Percentiles rank a stretch among this genome's conserved stretches.
Evolutionary conservation across 257 asterid genomes (phyloP).

Genomic region (Agastache rugosa): DNA sequence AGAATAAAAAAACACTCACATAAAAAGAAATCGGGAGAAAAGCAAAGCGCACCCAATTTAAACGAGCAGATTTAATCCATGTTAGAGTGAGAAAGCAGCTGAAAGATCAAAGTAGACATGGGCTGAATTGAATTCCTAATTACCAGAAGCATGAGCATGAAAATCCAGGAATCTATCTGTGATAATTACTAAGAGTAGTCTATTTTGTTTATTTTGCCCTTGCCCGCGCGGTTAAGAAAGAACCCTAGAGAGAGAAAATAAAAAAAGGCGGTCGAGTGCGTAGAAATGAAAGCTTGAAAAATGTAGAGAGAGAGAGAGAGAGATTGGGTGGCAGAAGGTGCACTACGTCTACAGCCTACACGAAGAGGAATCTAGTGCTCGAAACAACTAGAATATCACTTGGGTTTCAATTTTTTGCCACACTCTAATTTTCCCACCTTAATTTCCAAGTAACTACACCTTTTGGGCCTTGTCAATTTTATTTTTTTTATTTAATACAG

Average conservation of each 20-base stretch:
- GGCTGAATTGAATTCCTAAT: constrained; percentile 32
- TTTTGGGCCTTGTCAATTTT: not conserved
- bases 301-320: constrained; percentile 32
- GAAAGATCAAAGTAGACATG: constrained; percentile 29
- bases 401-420: constrained; percentile 14
- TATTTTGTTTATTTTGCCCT: not conserved
- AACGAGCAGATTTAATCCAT: constrained; percentile 44
- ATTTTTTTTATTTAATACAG: not conserved
- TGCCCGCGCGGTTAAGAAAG: constrained; percentile 48
- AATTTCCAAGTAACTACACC: constrained; percentile 15
- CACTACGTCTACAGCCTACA: constrained; percentile 27
- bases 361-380: constrained; percentile 38
- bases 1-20: not conserved
- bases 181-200: not conserved
- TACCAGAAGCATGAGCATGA: constrained; percentile 15
- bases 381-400: constrained; percentile 34
- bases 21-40: constrained; percentile 2
- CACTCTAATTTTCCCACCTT: constrained; percentile 10
- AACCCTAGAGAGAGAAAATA: constrained; percentile 47
- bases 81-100: constrained; percentile 43
- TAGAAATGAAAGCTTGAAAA: constrained; percentile 34
- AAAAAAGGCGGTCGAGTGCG: constrained; percentile 48
- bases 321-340: constrained; percentile 45
- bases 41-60: constrained; percentile 33
- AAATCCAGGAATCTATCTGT: constrained; percentile 9